phyloP scores from a whole-genome alignment of 2,329 filamentous ascomycete genomes.

The Cordyceps fumosorosea region DNA sequence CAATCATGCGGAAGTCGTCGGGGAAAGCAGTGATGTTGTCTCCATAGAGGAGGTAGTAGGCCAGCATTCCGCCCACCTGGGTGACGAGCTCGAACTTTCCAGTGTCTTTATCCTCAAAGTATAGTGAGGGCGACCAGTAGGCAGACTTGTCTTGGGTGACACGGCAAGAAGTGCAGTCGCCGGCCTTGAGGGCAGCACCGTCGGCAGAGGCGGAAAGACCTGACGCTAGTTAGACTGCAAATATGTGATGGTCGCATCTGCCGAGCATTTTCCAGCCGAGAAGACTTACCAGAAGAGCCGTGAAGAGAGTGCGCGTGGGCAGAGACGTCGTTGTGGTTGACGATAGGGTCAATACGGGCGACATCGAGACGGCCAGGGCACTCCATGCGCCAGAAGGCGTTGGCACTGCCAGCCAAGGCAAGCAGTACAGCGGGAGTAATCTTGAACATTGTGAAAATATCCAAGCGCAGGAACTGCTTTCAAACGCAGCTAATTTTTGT shows the following conservation, averaged over 20 bases:
- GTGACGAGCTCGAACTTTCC: slow-evolving; percentile 61
- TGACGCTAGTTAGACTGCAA: slow-evolving; percentile 26
- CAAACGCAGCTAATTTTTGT: slow-evolving; percentile 9
- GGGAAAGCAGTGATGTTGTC: slow-evolving; percentile 69
- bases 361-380: slow-evolving; percentile 65
- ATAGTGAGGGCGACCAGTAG: slow-evolving; percentile 77
- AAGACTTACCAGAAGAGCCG: slow-evolving; percentile 66
- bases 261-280: background rate
- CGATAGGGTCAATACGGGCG: slow-evolving; percentile 70
- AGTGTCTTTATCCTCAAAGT: slow-evolving; percentile 63
- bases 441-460: slow-evolving; percentile 29
- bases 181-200: slow-evolving; percentile 50
- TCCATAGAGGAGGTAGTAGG: slow-evolving; percentile 78
- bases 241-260: too few relatives aligned
- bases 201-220: slow-evolving; percentile 57
- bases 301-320: slow-evolving; percentile 69
- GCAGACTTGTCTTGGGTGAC: slow-evolving; percentile 78
- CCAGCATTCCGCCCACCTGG: slow-evolving; percentile 77
- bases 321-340: slow-evolving; percentile 53
- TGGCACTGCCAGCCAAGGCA: slow-evolving; percentile 32
- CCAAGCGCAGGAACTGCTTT: slow-evolving; percentile 19
- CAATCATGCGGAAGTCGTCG: slow-evolving; percentile 71
- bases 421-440: slow-evolving; percentile 25
- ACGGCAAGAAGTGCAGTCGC: slow-evolving; percentile 72
- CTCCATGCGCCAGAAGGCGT: slow-evolving; percentile 86